Evolutionary conservation across 192 early-diverging fungal genomes (phyloP), one percentile per base, ranked within the genome.

Genomic region (Mortierella alpina): DNA sequence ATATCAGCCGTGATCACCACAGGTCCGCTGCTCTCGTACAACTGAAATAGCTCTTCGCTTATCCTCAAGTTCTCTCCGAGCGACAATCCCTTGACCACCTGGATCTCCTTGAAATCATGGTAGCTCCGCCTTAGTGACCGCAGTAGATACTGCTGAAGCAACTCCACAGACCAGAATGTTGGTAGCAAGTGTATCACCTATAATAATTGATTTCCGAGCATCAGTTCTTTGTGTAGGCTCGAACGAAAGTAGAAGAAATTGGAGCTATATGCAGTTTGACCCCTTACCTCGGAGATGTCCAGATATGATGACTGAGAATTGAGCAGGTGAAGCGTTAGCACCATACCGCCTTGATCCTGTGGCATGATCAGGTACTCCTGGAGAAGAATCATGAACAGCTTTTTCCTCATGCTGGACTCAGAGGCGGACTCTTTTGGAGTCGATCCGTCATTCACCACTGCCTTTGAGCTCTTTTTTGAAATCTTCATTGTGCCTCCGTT

Each of bases 291-390:
- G 7, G 80, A 58, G 13, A 82, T 67, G 50, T 90, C 84, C 14
- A 90, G 50, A 63, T 87, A 88, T n/a, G 82, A 59, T 7, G 86
- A 87, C 57, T 90, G 87, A 2, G 84, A 86, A 56, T 87, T 88
- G 18, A 90, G 72, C 14, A 90, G 69, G 17, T 10, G 15, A 23
- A 75, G 55, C 9, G 48, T 59, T 8, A 82, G 58, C 4, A 15
- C 61, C 45, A 68, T 50, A 7, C 58, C 59, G 23, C 66, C 63
- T 54, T 89, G 83, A 58, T 73, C 62, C 46, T 87, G 75, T 39
- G 85, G 60, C 17, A 88, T 83, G 12, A 66, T 40, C 6, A 90
- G 72, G 61, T 88, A 90, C 39, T 87, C 84, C 59, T 84, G 72
- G 18, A 90, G 65, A 14, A 90, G 68, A 40, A 77, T 60, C 71